A percentile compares a stretch with the other conserved stretches of the same genome.
Evolutionary conservation across 768 basidiomycete genomes (phyloP).

Genomic region (Bullera alba): DNA sequence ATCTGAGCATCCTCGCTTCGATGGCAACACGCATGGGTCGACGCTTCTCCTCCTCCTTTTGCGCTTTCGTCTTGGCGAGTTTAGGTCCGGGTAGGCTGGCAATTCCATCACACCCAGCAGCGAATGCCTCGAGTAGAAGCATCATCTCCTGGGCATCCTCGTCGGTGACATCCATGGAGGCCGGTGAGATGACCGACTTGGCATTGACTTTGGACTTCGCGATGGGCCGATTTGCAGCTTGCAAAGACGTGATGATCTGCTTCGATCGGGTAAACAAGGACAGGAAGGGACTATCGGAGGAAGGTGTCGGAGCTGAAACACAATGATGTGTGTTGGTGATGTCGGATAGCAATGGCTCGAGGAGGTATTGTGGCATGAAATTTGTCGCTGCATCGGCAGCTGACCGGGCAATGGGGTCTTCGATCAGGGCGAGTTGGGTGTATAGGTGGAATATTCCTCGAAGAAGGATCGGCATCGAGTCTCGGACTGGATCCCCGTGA

Average conservation of each 20-base stretch:
- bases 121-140: neutral
- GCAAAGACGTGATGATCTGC: conserved; percentile 6
- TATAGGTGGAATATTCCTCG: neutral
- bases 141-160: neutral
- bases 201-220: neutral
- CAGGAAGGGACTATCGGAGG: neutral
- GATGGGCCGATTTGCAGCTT: conserved; percentile 9
- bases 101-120: neutral
- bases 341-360: neutral
- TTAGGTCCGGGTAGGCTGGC: neutral
- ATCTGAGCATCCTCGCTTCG: conserved; percentile 18
- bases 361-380: neutral
- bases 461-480: neutral
- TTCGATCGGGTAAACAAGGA: conserved; percentile 11
- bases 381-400: neutral
- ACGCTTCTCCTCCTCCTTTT: conserved; percentile 9
- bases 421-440: neutral
- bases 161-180: neutral
- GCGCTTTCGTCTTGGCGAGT: neutral
- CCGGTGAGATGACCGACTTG: neutral
- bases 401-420: neutral
- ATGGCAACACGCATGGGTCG: conserved; percentile 13
- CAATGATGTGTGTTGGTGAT: neutral
- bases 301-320: neutral
- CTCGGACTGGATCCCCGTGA: neutral